Evolutionary conservation across 1,284 basidiomycete genomes (phyloP).

Genomic region (Apiotrichum mycotoxinovorans): DNA sequence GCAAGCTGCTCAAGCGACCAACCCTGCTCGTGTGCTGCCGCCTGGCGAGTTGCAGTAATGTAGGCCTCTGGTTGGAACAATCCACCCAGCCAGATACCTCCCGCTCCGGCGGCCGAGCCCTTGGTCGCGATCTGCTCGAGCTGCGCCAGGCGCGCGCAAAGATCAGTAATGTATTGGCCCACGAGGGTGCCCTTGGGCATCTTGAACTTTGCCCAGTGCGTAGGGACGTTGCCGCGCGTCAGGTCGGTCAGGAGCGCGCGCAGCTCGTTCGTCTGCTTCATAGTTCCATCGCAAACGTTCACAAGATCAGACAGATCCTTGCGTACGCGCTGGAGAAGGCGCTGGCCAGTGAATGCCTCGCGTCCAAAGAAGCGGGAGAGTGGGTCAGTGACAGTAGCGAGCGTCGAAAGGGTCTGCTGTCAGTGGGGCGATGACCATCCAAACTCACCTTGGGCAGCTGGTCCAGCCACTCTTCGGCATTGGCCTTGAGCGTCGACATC

Average conservation of each 20-base stretch:
- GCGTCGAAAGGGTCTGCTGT: slow-evolving; percentile 22
- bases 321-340: slow-evolving; percentile 69
- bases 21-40: slow-evolving; percentile 80
- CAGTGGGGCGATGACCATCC: neutral
- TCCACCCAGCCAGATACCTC: slow-evolving; percentile 76
- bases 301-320: slow-evolving; percentile 75
- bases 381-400: slow-evolving; percentile 57
- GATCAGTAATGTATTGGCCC: slow-evolving; percentile 78
- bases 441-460: slow-evolving; percentile 66
- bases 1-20: slow-evolving; percentile 88
- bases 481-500: slow-evolving; percentile 79
- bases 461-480: slow-evolving; percentile 76
- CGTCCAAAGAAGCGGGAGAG: slow-evolving; percentile 81
- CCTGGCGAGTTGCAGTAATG: slow-evolving; percentile 87
- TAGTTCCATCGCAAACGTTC: slow-evolving; percentile 75
- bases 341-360: slow-evolving; percentile 76
- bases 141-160: slow-evolving; percentile 71
- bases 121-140: slow-evolving; percentile 66
- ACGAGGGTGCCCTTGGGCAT: slow-evolving; percentile 75
- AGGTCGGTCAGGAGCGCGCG: slow-evolving; percentile 79
- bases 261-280: slow-evolving; percentile 92
- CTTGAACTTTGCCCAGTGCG: slow-evolving; percentile 85
- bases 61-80: slow-evolving; percentile 95
- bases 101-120: slow-evolving; percentile 44
- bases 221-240: slow-evolving; percentile 83